Evolutionary conservation across 768 basidiomycete genomes (phyloP).

Genomic region (Trametes elegans): DNA sequence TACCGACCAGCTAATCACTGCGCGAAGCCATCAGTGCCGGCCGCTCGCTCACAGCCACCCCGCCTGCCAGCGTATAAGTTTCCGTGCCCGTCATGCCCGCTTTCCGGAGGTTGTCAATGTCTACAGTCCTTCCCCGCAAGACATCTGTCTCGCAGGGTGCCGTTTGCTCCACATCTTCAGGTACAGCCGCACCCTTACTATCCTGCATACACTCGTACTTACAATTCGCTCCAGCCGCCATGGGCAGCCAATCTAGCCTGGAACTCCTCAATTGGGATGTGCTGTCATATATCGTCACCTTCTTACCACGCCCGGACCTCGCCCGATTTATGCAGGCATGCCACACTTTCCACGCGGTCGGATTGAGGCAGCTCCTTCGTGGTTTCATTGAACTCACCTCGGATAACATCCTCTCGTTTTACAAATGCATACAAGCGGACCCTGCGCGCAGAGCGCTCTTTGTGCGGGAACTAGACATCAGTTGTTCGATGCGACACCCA

Average conservation of each 20-base stretch:
- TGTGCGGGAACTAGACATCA: neutral
- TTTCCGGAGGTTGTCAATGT: too few relatives aligned
- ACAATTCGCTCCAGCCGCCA: too few relatives aligned
- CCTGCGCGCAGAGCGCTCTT: neutral
- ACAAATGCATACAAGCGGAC: neutral
- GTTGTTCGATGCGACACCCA: neutral
- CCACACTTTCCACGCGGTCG: neutral
- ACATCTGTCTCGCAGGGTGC: too few relatives aligned
- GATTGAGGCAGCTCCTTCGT: neutral
- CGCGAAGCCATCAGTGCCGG: too few relatives aligned
- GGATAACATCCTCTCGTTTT: neutral
- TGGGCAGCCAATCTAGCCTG: neutral
- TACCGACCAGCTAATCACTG: too few relatives aligned
- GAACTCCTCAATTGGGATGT: constrained; percentile 1
- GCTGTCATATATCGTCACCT: neutral
- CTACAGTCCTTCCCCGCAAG: too few relatives aligned
- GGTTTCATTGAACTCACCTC: neutral
- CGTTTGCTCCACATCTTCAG: too few relatives aligned
- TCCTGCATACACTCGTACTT: too few relatives aligned
- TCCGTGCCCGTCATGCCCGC: too few relatives aligned
- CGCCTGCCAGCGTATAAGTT: too few relatives aligned
- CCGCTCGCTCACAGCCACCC: too few relatives aligned
- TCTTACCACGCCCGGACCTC: constrained; percentile 1
- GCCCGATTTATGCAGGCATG: neutral
- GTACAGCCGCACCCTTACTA: too few relatives aligned